Percentiles rank a stretch among this genome's conserved stretches.
Conservation (phyloP, 345 rosid genomes). For the Limnanthes douglasii region DNA sequence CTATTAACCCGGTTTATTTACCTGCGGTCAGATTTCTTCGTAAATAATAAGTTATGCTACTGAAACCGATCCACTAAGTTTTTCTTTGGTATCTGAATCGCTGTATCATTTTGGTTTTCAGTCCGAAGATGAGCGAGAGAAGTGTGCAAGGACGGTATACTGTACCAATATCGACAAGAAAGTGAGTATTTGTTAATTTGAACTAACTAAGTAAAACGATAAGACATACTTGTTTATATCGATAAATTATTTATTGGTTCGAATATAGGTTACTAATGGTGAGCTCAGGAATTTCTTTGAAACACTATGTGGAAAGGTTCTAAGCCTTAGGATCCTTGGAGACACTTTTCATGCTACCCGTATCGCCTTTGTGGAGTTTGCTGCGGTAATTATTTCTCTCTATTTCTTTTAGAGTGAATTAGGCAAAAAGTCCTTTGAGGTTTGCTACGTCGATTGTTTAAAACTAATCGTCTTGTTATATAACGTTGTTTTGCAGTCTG, state of each 20-base stretch:
- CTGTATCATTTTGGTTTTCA: constrained; percentile 15
- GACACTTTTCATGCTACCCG: constrained; percentile 88
- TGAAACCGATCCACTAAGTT: too few relatives aligned
- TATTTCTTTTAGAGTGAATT: too few relatives aligned
- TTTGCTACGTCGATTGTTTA: too few relatives aligned
- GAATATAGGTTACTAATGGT: constrained; percentile 55
- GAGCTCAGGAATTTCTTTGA: constrained; percentile 80
- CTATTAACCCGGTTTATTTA: too few relatives aligned
- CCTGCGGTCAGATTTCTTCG: too few relatives aligned
- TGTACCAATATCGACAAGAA: constrained; percentile 93
- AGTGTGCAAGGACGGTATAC: constrained; percentile 94
- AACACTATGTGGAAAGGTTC: constrained; percentile 87
- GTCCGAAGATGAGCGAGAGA: constrained; percentile 97
- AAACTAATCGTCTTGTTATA: too few relatives aligned
- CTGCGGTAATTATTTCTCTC: too few relatives aligned
- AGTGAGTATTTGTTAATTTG: constrained; percentile 23
- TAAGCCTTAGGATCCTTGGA: constrained; percentile 85
- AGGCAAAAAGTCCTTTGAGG: too few relatives aligned
- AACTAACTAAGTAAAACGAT: too few relatives aligned
- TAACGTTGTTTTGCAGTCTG: constrained; percentile 93
- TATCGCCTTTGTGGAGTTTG: constrained; percentile 89
- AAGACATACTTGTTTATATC: too few relatives aligned
- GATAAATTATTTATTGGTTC: constrained; percentile 6
- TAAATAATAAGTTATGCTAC: too few relatives aligned
- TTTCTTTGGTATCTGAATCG: too few relatives aligned